Conservation (phyloP, 2,329 filamentous ascomycete species). For the Paraphoma chrysanthemicola region DNA sequence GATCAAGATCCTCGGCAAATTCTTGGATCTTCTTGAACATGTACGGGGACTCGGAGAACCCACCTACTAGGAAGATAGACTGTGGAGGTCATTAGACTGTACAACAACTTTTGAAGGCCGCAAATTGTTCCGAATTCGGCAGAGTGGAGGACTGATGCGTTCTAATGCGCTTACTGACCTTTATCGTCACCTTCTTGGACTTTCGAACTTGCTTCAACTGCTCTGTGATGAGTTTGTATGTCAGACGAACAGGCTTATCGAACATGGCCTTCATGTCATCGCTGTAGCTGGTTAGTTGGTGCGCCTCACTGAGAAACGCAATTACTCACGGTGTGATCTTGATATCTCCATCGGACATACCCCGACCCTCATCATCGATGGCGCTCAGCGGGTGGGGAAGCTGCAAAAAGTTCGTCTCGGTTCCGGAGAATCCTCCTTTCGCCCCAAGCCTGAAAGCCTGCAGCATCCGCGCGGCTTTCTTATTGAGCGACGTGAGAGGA, state of each 20-base stretch:
- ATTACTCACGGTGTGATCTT: too few species aligned
- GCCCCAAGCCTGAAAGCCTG: conserved; percentile 26
- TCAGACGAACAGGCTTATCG: conserved; percentile 11
- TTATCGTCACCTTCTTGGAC: too few species aligned
- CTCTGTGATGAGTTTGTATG: conserved; percentile 16
- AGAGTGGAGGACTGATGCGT: too few species aligned
- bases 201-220: conserved; percentile 12
- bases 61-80: conserved; percentile 35
- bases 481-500: conserved; percentile 14
- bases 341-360: conserved; percentile 34
- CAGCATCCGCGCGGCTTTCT: conserved; percentile 20
- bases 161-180: too few species aligned
- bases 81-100: too few species aligned
- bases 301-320: too few species aligned
- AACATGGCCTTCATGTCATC: conserved; percentile 28
- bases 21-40: conserved; percentile 21
- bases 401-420: conserved; percentile 18
- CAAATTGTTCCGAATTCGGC: too few species aligned
- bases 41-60: conserved; percentile 36
- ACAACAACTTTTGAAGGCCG: too few species aligned
- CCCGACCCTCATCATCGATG: conserved; percentile 21
- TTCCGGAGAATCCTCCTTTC: conserved; percentile 31
- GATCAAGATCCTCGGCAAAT: neutral
- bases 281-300: too few species aligned
- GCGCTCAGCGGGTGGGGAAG: conserved; percentile 25